Evolutionary conservation across 345 rosid genomes (phyloP), one percentile per base, ranked within the genome.

Genomic region (Salix caprea): DNA sequence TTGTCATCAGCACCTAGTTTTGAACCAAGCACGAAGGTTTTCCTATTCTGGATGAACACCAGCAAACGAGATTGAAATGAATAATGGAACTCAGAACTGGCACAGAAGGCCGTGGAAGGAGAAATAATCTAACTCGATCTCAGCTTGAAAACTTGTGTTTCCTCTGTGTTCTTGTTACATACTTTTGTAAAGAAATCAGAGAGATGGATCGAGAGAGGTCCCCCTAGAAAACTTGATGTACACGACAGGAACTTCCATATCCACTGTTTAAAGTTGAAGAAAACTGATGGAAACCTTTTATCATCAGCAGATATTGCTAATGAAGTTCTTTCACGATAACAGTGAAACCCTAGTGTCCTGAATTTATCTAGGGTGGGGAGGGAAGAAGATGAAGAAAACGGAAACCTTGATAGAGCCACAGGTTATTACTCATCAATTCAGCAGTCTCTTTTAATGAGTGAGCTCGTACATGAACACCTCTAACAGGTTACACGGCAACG

Each of bases 401-500:
- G 50, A 54, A 46, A 32, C 15, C 50, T 24, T 9, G 64, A 12
- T 3, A 39, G 60, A 68, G 4, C 16, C 7, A 34, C 28, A 26
- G 42, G 40, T 50, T 78, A 16, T 50, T 78, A 16, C 50, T 62
- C 69, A 37, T 44, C 69, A 79, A 68, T 9, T 64, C 34, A 11
- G 23, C 9, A 16, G 15, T 36, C 24, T 54, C 23, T 7, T 54
- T 21, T 54, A 4, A 37, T 7, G 21, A 30, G 74, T 1, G 40
- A 39, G 68, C 15, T 24, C 7, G 70, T 70, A 78, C 73, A 65
- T 66, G 34, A 70, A 71, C 21, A 71, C 67, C 30, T 73, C 56
- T 54, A 68, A 68, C 54, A 6, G 67, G 64, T 21, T 54, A 54
- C 11, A 21, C 60, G 21, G 3, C 24, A 54, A 21, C 21, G 60